Evolutionary conservation across 306 rosid species (phyloP).

Genomic region (Clitoria ternatea): DNA sequence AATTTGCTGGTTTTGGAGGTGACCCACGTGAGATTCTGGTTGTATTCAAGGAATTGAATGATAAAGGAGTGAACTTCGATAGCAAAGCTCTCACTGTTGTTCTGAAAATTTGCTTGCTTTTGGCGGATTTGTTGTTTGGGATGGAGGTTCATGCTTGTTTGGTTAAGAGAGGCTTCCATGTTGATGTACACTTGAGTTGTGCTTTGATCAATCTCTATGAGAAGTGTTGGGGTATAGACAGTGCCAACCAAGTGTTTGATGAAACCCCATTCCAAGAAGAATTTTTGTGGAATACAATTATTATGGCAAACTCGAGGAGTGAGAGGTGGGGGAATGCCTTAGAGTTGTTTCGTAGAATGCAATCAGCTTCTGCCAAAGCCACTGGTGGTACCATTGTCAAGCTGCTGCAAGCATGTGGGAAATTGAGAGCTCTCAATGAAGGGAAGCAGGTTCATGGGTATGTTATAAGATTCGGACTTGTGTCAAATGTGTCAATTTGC

Average conservation of each 20-base stretch:
- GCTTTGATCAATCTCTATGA: slow-evolving; percentile 56
- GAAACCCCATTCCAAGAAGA: slow-evolving; percentile 46
- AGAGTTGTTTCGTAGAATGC: slow-evolving; percentile 46
- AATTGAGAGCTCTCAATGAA: slow-evolving; percentile 54
- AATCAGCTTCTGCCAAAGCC: slow-evolving; percentile 36
- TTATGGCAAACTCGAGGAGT: slow-evolving; percentile 54
- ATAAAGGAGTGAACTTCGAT: slow-evolving; percentile 43
- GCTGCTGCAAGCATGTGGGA: slow-evolving; percentile 65
- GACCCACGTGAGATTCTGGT: slow-evolving; percentile 38
- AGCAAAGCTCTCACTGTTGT: slow-evolving; percentile 42
- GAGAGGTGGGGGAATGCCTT: slow-evolving; percentile 49
- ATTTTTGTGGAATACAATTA: slow-evolving; percentile 58
- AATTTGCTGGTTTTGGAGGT: slow-evolving; percentile 49
- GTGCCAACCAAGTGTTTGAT: slow-evolving; percentile 45
- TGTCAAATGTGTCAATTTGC: slow-evolving; percentile 46
- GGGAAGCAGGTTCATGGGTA: slow-evolving; percentile 80
- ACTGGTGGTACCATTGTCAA: slow-evolving; percentile 44
- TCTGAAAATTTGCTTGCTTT: slow-evolving; percentile 46
- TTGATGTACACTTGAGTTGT: slow-evolving; percentile 52
- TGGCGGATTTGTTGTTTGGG: slow-evolving; percentile 45
- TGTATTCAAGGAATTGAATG: slow-evolving; percentile 40
- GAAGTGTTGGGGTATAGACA: slow-evolving; percentile 49
- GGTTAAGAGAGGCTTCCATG: slow-evolving; percentile 52
- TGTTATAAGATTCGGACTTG: slow-evolving; percentile 42
- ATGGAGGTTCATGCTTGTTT: slow-evolving; percentile 52